Evolutionary conservation across 1,284 basidiomycete species (phyloP), one percentile per base, ranked within the genome.

Genomic region (Albatrellus sp.): DNA sequence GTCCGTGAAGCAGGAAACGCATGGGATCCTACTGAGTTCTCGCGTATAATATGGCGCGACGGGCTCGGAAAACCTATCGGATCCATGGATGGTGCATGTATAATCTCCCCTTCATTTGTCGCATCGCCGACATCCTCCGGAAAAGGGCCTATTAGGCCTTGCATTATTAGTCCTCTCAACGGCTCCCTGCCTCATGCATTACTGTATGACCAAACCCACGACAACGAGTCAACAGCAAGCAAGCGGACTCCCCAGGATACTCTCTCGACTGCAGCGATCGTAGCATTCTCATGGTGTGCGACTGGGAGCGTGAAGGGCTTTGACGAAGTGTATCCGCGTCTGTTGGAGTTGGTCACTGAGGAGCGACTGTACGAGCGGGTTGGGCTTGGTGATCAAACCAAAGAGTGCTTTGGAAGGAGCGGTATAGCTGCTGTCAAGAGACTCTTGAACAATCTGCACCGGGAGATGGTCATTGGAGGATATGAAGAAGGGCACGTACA

Each of bases 221-320:
- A 97, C 66, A 97, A 97, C 57, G 90, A 97, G 61, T 84, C 90
- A 1, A 87, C 85, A 1, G 62, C 82, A 9, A 76, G 88, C 63
- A 96, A 94, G 61, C 80, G 90, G 33, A 86, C 88, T 1, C 89
- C 91, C 5, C 89, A 94, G 60, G 90, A 97, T 59, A 84, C 90
- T 0, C 73, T 97, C n/a, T 83, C 89, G 5, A 91, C 89, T 0
- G 92, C 88, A 5, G 87, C 89, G 8, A 70, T 97, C 12, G 83
- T 87, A 13, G 78, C 90, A 0, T 96, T 96, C 64, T 84, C 84
- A 39, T 79, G 77, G 57, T 87, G 79, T 13, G 92, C 87, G 5
- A 75, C 88, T 40, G 92, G 91, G 1, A 92, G 89, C 5, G 90
- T 90, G 53, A 94, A 96, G 62, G 92, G 92, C 30, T 94, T 93